Conservation (phyloP, 1,284 basidiomycete genomes). For the Apiotrichum porosum region DNA sequence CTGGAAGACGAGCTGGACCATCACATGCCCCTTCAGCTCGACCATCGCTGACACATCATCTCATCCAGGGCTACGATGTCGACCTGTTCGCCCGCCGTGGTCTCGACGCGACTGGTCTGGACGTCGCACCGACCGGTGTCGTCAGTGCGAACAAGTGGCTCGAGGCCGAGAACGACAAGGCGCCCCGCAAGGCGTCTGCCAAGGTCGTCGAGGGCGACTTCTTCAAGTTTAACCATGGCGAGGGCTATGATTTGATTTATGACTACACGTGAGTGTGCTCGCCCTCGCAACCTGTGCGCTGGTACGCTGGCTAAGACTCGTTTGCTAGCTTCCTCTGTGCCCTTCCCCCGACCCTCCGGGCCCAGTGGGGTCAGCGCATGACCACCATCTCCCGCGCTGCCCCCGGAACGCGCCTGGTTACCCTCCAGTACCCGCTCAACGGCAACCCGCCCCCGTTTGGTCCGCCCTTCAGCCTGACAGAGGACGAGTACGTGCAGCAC, state of each 20-base stretch:
- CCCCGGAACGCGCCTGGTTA: constrained; percentile 56
- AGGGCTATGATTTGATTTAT: constrained; percentile 57
- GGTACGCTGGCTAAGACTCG: background rate
- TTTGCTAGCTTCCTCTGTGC: constrained; percentile 69
- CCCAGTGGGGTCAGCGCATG: constrained; percentile 60
- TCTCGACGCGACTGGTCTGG: constrained; percentile 55
- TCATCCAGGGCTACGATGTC: constrained; percentile 63
- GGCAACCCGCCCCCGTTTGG: constrained; percentile 46
- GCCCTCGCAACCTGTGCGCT: too few species aligned
- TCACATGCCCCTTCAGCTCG: too few species aligned
- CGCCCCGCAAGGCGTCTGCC: constrained; percentile 16
- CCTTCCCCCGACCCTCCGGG: constrained; percentile 57
- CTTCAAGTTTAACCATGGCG: constrained; percentile 52
- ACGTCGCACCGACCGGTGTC: constrained; percentile 58
- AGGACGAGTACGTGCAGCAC: constrained; percentile 57
- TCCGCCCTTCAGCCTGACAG: constrained; percentile 61
- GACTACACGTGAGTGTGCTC: constrained; percentile 64
- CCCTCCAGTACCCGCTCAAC: constrained; percentile 55
- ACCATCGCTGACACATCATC: too few species aligned
- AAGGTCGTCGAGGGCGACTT: constrained; percentile 55
- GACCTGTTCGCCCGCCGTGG: constrained; percentile 55
- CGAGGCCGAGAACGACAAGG: constrained; percentile 7
- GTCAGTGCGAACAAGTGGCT: constrained; percentile 54
- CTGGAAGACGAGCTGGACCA: too few species aligned
- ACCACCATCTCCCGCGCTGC: constrained; percentile 56